Evolutionary conservation across 192 early-diverging fungal species (phyloP).

Genomic region (Tieghemiomyces parasiticus): DNA sequence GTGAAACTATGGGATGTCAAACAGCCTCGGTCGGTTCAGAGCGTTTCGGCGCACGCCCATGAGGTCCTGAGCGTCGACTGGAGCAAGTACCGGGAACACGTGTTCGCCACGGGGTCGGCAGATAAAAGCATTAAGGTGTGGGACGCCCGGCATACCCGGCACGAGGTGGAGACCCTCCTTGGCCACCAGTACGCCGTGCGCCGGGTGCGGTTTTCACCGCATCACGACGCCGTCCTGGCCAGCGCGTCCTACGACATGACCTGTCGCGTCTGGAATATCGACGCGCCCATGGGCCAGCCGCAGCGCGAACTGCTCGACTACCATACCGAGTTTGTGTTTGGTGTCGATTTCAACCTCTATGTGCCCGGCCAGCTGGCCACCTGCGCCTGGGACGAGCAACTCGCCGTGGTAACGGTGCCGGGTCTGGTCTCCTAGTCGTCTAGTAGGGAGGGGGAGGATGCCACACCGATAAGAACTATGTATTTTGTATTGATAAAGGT

Average conservation of each 20-base stretch:
- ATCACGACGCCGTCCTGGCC: conserved; percentile 61
- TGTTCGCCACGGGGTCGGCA: conserved; percentile 77
- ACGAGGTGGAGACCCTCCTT: conserved; percentile 51
- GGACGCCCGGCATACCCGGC: conserved; percentile 69
- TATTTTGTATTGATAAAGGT: no score
- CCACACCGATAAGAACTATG: no score
- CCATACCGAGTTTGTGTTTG: conserved; percentile 95
- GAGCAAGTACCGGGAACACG: conserved; percentile 86
- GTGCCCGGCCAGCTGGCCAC: conserved; percentile 76
- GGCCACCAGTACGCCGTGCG: conserved; percentile 92
- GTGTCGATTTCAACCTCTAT: conserved; percentile 86
- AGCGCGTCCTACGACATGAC: conserved; percentile 95
- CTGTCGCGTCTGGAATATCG: conserved; percentile 79
- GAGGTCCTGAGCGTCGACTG: conserved; percentile 90
- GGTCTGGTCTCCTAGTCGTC: conserved; percentile 12
- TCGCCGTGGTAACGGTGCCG: conserved; percentile 45
- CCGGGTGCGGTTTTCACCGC: conserved; percentile 85
- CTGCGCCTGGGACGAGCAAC: conserved; percentile 89
- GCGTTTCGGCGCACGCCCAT: conserved; percentile 63
- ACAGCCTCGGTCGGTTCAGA: conserved; percentile 40
- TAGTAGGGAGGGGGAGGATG: no score
- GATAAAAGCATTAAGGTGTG: conserved; percentile 83
- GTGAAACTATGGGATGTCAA: conserved; percentile 87
- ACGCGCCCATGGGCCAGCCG: conserved; percentile 18
- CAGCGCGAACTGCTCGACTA: conserved; percentile 58